Evolutionary conservation across 2,329 filamentous ascomycete genomes (phyloP).

Genomic region (Drechslerella dactyloides): DNA sequence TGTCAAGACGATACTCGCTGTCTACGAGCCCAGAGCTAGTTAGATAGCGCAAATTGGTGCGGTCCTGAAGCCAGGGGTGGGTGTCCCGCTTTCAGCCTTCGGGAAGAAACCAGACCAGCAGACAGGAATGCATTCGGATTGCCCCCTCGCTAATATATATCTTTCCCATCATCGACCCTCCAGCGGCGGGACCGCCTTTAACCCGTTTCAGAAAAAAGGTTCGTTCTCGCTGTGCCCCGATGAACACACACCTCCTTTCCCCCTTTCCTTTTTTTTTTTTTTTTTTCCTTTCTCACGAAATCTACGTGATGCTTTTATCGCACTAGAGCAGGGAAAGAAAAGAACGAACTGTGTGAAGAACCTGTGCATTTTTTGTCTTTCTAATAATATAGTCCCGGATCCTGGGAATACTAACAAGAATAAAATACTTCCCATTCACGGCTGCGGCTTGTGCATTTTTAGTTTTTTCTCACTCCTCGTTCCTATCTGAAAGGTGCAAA

Average conservation of each 20-base stretch:
- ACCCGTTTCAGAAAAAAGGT: slow-evolving; percentile 45
- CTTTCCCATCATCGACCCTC: slow-evolving; percentile 15
- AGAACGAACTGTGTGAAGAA: slow-evolving; percentile 25
- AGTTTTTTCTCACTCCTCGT: slow-evolving; percentile 13
- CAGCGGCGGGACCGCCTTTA: slow-evolving; percentile 14
- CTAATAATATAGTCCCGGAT: slow-evolving; percentile 45
- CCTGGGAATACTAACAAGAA: slow-evolving; percentile 30
- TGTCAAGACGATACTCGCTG: slow-evolving; percentile 9
- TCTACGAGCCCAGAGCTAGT: background rate
- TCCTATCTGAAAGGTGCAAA: slow-evolving; percentile 18
- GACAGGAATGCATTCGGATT: slow-evolving; percentile 43
- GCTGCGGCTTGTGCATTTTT: slow-evolving; percentile 41
- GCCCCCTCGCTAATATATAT: slow-evolving; percentile 50
- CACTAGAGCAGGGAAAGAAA: slow-evolving; percentile 6
- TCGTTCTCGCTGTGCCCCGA: slow-evolving; percentile 14
- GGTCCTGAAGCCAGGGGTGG: slow-evolving; percentile 27
- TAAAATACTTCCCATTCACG: slow-evolving; percentile 46
- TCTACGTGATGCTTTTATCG: slow-evolving; percentile 4
- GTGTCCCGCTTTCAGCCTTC: slow-evolving; percentile 48
- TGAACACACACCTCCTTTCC: slow-evolving; percentile 35
- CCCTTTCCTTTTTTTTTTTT: slow-evolving; percentile 29
- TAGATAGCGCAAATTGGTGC: slow-evolving; percentile 23
- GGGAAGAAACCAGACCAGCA: slow-evolving; percentile 30
- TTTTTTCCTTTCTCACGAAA: background rate
- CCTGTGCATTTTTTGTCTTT: slow-evolving; percentile 17